A percentile compares a stretch with the other conserved stretches of the same genome.
These are phyloP conservation scores for Diaporthe vaccinii DNA, from an alignment of 2,329 filamentous ascomycete genomes.

Conservation along the genomic window DNA sequence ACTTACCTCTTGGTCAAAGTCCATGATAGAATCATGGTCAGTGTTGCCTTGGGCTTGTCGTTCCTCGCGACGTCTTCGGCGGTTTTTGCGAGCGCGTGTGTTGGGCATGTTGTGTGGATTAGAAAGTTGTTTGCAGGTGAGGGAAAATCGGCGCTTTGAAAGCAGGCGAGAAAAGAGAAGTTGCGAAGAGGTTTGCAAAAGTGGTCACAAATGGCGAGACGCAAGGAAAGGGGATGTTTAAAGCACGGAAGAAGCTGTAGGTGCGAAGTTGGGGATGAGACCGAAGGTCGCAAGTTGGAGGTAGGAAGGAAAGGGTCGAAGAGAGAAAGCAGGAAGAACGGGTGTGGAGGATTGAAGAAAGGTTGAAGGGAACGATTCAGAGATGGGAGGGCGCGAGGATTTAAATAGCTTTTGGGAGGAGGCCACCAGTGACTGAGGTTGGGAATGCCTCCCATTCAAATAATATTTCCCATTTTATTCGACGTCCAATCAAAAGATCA, in stretches of 20 bases:
- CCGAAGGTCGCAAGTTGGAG: neutral
- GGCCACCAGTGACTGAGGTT: neutral
- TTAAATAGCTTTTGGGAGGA: slow-evolving; percentile 2
- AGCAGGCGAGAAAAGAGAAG: neutral
- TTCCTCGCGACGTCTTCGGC: neutral
- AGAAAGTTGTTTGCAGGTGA: neutral
- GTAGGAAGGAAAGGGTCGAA: neutral
- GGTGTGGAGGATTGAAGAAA: neutral
- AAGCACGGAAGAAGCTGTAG: neutral
- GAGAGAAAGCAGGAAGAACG: neutral
- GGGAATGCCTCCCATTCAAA: neutral
- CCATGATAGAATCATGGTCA: neutral
- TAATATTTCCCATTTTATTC: neutral
- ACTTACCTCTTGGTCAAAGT: slow-evolving; percentile 4
- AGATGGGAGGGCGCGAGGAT: neutral
- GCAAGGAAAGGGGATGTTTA: neutral
- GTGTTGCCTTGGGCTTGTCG: neutral
- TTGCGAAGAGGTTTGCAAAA: neutral
- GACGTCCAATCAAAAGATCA: neutral
- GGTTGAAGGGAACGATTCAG: neutral
- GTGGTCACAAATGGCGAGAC: neutral
- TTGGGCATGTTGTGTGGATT: neutral
- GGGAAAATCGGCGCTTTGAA: neutral
- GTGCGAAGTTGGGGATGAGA: neutral
- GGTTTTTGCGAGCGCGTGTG: neutral